Evolutionary conservation across 768 basidiomycete genomes (phyloP).

Genomic region (Russula foetens): DNA sequence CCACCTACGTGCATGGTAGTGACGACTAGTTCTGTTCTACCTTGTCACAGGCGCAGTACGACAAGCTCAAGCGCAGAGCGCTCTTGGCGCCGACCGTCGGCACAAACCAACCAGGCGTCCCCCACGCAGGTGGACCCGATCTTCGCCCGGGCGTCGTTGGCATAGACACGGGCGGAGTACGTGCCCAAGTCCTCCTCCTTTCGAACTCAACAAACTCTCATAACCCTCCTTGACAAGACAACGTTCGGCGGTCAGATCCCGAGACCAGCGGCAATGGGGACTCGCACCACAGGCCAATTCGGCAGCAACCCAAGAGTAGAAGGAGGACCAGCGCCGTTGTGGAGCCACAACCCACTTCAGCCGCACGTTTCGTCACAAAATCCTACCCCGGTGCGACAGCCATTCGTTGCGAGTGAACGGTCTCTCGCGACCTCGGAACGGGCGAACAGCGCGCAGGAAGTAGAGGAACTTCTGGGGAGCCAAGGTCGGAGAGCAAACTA

Average conservation of each 20-base stretch:
- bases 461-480: slow-evolving; percentile 52
- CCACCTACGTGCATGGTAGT: neutral
- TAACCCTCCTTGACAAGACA: neutral
- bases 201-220: neutral
- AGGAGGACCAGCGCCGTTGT: slow-evolving; percentile 1
- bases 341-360: slow-evolving; percentile 6
- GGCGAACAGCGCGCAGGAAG: slow-evolving; percentile 61
- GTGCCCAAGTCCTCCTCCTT: neutral
- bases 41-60: slow-evolving; percentile 51
- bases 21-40: neutral
- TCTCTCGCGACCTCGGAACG: slow-evolving; percentile 30
- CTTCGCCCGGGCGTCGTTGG: neutral
- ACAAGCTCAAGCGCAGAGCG: slow-evolving; percentile 76
- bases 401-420: slow-evolving; percentile 38
- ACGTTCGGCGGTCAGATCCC: neutral
- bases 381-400: slow-evolving; percentile 21
- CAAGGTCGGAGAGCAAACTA: slow-evolving; percentile 10
- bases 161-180: slow-evolving; percentile 3
- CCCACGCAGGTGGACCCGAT: slow-evolving; percentile 1
- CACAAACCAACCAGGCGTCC: slow-evolving; percentile 8
- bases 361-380: neutral
- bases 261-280: slow-evolving; percentile 6
- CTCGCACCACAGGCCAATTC: slow-evolving; percentile 2
- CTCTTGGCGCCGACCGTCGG: slow-evolving; percentile 37
- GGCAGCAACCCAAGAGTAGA: neutral